Evolutionary conservation across 2,329 filamentous ascomycete species (phyloP).

Genomic region (Ceratocystis lukuohia): DNA sequence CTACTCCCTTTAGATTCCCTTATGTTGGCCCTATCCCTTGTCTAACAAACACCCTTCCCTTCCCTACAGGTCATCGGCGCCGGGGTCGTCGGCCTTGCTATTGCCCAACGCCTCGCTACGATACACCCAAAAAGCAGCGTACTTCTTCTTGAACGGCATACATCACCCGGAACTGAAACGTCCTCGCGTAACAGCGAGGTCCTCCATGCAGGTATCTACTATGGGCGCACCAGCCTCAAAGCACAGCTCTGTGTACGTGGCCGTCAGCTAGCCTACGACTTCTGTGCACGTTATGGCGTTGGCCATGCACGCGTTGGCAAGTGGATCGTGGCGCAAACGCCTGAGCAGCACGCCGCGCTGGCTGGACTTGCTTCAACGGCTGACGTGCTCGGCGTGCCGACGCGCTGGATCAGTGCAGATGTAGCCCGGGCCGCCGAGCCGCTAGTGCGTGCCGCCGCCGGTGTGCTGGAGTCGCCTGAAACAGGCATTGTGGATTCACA

Average conservation of each 20-base stretch:
- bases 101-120: conserved; percentile 59
- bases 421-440: conserved; percentile 59
- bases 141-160: conserved; percentile 69
- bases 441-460: conserved; percentile 55
- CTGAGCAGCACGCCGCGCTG: conserved; percentile 51
- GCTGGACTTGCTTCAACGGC: conserved; percentile 36
- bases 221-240: conserved; percentile 63
- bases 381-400: conserved; percentile 44
- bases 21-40: background rate
- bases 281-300: conserved; percentile 56
- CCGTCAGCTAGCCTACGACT: conserved; percentile 60
- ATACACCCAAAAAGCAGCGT: conserved; percentile 45
- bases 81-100: conserved; percentile 63
- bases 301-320: conserved; percentile 67
- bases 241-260: conserved; percentile 70
- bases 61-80: conserved; percentile 39
- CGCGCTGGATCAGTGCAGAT: conserved; percentile 49
- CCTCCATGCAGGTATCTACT: conserved; percentile 92
- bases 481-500: conserved; percentile 91
- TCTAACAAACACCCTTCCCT: background rate
- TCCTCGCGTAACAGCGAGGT: conserved; percentile 89
- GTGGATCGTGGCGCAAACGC: conserved; percentile 86
- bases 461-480: conserved; percentile 67
- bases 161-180: conserved; percentile 60
- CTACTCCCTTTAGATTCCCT: background rate